phyloP scores from a whole-genome alignment of 2,329 filamentous ascomycete genomes.

The Microdochium trichocladiopsis region DNA sequence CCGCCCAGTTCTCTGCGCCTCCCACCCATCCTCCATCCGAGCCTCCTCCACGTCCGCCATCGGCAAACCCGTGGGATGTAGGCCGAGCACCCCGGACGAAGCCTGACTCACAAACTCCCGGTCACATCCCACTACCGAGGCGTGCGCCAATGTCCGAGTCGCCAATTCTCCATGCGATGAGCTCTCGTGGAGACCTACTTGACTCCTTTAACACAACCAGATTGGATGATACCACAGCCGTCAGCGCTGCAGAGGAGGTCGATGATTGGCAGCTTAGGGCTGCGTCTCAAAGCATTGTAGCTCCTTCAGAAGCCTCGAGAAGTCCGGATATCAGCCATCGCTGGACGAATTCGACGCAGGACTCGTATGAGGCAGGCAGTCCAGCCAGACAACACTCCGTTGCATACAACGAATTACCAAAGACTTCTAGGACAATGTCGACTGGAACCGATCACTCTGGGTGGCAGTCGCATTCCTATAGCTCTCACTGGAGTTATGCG shows the following conservation, averaged over 20 bases:
- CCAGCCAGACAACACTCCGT: constrained; percentile 4
- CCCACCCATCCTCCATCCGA: constrained; percentile 7
- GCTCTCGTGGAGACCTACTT: constrained; percentile 1
- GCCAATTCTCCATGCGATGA: constrained; percentile 17
- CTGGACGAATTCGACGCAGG: constrained; percentile 22
- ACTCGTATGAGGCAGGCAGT: constrained; percentile 10
- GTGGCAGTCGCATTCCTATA: neutral
- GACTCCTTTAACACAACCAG: constrained; percentile 8
- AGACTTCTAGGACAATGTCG: constrained; percentile 10
- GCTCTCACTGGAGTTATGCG: neutral
- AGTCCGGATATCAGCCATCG: constrained; percentile 16
- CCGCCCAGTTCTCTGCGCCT: neutral
- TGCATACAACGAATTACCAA: constrained; percentile 11
- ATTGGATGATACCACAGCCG: neutral
- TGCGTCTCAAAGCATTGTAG: constrained; percentile 13
- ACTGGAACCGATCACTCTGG: constrained; percentile 3
- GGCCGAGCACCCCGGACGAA: constrained; percentile 15
- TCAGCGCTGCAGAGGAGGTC: constrained; percentile 7
- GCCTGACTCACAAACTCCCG: constrained; percentile 7
- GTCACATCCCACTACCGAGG: constrained; percentile 12
- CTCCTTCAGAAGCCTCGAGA: constrained; percentile 14
- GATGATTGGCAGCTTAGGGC: constrained; percentile 15
- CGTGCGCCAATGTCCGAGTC: constrained; percentile 15
- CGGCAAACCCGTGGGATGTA: constrained; percentile 35
- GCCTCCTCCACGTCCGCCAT: constrained; percentile 26